A percentile compares a stretch with the other conserved stretches of the same genome.
Conservation (phyloP, 257 asterid species). For the Solanum chiquidenum region DNA sequence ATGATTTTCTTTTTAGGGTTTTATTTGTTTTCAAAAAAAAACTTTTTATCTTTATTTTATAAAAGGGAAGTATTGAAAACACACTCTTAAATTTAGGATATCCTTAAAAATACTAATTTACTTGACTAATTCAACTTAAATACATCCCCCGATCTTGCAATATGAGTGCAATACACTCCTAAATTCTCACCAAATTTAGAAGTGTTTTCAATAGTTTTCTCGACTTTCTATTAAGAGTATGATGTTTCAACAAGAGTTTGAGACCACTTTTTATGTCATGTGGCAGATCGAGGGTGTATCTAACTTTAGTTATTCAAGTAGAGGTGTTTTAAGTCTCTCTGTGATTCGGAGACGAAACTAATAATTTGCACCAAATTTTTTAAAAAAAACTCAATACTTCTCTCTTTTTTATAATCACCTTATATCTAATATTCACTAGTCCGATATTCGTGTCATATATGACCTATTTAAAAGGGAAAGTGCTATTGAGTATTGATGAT, state of each 20-base stretch:
- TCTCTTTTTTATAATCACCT: neutral
- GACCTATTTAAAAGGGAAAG: neutral
- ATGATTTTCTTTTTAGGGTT: neutral
- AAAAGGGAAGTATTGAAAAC: too few relatives aligned
- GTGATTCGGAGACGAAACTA: too few relatives aligned
- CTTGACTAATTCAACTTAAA: neutral
- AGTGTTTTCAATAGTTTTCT: neutral
- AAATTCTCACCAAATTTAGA: neutral
- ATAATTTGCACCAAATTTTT: too few relatives aligned
- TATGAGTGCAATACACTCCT: neutral
- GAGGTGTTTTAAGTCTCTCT: too few relatives aligned
- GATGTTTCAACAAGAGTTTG: neutral
- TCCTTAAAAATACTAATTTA: too few relatives aligned
- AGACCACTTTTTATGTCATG: too few relatives aligned
- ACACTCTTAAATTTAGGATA: too few relatives aligned
- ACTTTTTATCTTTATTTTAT: neutral
- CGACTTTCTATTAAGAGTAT: neutral
- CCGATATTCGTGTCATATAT: neutral
- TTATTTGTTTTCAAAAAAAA: neutral
- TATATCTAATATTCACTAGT: neutral
- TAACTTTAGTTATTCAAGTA: neutral
- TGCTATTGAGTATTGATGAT: too few relatives aligned
- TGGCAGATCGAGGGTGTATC: neutral
- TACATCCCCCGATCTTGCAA: neutral
- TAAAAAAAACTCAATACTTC: rapidly evolving